Evolutionary conservation across 805 yeast species (phyloP), one percentile per base, ranked within the genome.

Genomic region (Sugiyamaella valdiviana): DNA sequence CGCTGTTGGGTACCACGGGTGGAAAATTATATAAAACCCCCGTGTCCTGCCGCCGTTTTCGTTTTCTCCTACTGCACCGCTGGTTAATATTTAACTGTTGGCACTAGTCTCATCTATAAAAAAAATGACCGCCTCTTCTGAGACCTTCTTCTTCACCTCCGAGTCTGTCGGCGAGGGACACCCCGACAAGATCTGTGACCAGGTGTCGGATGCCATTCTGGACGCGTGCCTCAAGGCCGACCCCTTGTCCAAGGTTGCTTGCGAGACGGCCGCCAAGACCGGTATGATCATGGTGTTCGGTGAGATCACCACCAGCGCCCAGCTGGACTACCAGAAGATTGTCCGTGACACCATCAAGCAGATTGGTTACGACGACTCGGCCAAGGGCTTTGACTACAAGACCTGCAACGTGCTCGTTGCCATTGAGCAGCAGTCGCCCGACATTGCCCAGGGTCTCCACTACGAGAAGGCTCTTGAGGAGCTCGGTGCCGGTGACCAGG

Each of bases 271-370:
- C 58, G 84, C 98, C 64, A 93, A 93, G 78, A 93, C 99, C 58
- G 99, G 99, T 77, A 82, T 93, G 95, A 89, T 93, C 67, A 85
- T 93, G 95, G 97, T 93, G 58, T 93, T 93, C 67, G 99, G 99
- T 76, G 99, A 93, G 75, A 93, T 93, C 72, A 91, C 99, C 76
- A 93, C 99, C 74, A 85, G 81, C 69, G 99, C 99, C 60, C 73
- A 75, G 56, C 77, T 93, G 67, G 99, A 93, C 78, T 93, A 80
- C 86, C 99, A 93, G 76, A 88, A 91, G 75, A 83, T 93, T 65
- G 81, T 93, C 71, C 89, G 99, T 78, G 97, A 93, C 72, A 93
- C 99, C 70, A 86, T 93, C 75, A 89, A 91, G 78, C 88, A 89
- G 74, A 93, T 93, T 73, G 99, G 99, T 68, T 93, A 93, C 77